phyloP scores from a whole-genome alignment of 768 basidiomycete genomes.

The Boletus edulis region DNA sequence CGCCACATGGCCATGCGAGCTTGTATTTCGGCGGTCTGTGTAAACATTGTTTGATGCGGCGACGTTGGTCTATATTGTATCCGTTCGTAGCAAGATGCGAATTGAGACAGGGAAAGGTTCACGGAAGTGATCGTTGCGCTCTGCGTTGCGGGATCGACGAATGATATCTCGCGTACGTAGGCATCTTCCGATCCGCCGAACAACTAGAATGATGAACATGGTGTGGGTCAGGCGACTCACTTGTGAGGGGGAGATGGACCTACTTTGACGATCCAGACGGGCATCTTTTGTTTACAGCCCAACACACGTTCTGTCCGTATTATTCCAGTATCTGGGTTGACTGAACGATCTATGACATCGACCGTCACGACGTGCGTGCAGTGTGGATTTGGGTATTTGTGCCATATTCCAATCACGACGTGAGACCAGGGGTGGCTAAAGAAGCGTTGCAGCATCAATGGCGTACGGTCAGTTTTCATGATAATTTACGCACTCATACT shows the following conservation, averaged over 20 bases:
- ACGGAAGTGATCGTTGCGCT: constrained; percentile 84
- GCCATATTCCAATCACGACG: constrained; percentile 91
- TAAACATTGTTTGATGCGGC: constrained; percentile 63
- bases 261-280: constrained; percentile 91
- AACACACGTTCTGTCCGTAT: constrained; percentile 89
- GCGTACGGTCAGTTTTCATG: background rate
- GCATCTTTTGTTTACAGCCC: constrained; percentile 91
- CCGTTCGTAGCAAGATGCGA: constrained; percentile 87
- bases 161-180: constrained; percentile 92
- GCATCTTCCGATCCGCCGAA: constrained; percentile 94
- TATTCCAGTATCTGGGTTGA: constrained; percentile 82
- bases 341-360: constrained; percentile 81
- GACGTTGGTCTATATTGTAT: constrained; percentile 82
- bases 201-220: constrained; percentile 44
- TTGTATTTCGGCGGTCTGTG: constrained; percentile 91
- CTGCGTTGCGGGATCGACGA: constrained; percentile 81
- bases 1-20: constrained; percentile 80
- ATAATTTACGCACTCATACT: constrained; percentile 68
- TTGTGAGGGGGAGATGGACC: constrained; percentile 23
- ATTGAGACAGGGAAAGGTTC: constrained; percentile 94
- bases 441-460: constrained; percentile 11
- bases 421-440: constrained; percentile 85
- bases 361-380: constrained; percentile 86
- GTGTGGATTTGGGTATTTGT: constrained; percentile 94
- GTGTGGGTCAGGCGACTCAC: constrained; percentile 4